Conservation (phyloP, 768 basidiomycete genomes). For the Tubosaeta sp. region DNA sequence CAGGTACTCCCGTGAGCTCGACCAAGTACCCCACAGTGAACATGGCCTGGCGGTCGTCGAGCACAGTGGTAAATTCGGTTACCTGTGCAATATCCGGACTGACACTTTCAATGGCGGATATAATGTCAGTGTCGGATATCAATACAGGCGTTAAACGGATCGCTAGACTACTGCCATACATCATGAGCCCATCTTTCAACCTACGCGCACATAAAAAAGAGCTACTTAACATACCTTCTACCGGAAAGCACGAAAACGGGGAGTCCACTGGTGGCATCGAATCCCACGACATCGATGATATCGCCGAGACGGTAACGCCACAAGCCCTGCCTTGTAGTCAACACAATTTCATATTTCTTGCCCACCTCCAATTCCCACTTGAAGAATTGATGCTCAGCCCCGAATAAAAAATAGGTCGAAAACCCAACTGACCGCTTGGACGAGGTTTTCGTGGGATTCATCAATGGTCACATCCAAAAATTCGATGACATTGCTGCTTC, state of each 20-base stretch:
- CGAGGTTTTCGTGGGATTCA: not conserved
- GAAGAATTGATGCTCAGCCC: not conserved
- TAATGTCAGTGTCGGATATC: not conserved
- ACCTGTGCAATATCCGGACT: not conserved
- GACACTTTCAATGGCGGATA: not conserved
- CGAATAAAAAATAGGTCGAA: not conserved
- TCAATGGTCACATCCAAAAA: not conserved
- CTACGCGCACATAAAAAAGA: not conserved
- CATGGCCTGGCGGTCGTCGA: not conserved
- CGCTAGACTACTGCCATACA: not conserved
- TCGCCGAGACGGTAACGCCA: not conserved
- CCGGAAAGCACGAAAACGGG: not conserved
- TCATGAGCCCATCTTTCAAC: not conserved
- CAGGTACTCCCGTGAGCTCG: not conserved
- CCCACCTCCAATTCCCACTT: not conserved
- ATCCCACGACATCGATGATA: not conserved
- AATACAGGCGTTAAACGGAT: not conserved
- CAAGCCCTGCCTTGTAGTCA: not conserved
- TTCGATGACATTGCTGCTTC: not conserved
- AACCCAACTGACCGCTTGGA: not conserved
- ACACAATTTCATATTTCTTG: not conserved
- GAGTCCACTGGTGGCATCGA: not conserved
- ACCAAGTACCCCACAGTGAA: not conserved
- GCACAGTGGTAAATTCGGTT: not conserved
- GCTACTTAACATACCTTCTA: not conserved